Evolutionary conservation across 306 rosid species (phyloP), one percentile per base, ranked within the genome.

Genomic region (Gleditsia sinensis): DNA sequence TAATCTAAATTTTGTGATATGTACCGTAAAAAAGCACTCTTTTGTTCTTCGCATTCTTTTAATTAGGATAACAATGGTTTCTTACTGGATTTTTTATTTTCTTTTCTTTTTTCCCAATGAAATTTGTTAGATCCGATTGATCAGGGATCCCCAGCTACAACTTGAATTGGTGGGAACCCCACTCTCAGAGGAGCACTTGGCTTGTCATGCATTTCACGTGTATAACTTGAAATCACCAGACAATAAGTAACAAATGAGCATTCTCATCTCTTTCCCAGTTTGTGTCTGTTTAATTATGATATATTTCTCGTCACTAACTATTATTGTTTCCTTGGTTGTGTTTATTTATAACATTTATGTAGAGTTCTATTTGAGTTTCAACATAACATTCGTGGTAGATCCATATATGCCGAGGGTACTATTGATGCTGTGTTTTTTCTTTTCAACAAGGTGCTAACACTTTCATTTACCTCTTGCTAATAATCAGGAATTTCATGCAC

Each of bases 201-300:
- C 78, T 9, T 95, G 96, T 36, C 98, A 90, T 63, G 98, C 93
- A 7, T 93, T 87, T 80, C 95, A 93, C 76, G 82, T 87, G 88
- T 90, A 88, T 82, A 90, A 90, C 75, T 82, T 93, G 66, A 78
- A 90, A n/a, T 90, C 96, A 32, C 98, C 93, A 0, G 95, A 93
- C 49, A 65, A 82, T 71, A 88, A 89, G 97, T 93, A 83, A 81
- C 46, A 24, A 69, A 51, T 43, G 61, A 62, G 63, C 73, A 51
- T 80, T 55, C 61, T 76, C 49, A 42, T 42, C 49, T 42, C 6
- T 12, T 12, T 37, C 42, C 9, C 16, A 42, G 3, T 13, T 42
- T 42, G 12, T 3, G 14, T 42, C 3, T 2, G n/a, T 13, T 42
- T n/a, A n/a, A n/a, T n/a, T 12, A 13, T 12, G n/a, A 42, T 42